Evolutionary conservation across 768 basidiomycete genomes (phyloP), one percentile per base, ranked within the genome.

Genomic region (Tulasnella sp.): DNA sequence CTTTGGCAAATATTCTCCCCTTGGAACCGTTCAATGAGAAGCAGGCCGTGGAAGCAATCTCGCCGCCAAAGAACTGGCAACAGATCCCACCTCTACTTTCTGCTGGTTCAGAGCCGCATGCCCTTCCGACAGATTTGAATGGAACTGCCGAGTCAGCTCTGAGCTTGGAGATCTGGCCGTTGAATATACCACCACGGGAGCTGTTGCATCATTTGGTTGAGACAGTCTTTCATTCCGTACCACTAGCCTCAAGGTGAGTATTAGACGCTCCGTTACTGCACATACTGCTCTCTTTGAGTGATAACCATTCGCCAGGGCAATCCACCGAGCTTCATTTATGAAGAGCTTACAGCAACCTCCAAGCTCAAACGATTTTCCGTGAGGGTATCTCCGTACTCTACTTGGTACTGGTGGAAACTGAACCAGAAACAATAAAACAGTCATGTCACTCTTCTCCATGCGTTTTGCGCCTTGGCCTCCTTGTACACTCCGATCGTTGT

Each of bases 251-350:
- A 17, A 53, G 50, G 34, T 38, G 15, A 38, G 34, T 15, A 38
- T 38, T 38, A 38, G 5, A n/a, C n/a, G n/a, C n/a, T n/a, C n/a
- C n/a, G n/a, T n/a, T n/a, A n/a, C n/a, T n/a, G n/a, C 15, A 38
- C 15, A 38, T 38, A 15, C 7, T 7, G 34, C 34, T 5, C 5
- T 7, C 34, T 15, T 61, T 38, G 7, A 7, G 34, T 5, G 34
- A 15, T 38, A 15, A 38, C 34, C 15, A 38, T 38, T 15, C 23
- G 24, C 2, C 21, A 53, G 50, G 34, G 19, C 61, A 4, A 30
- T 63, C 10, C 61, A 63, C n/a, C 44, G 34, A 19, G 61, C 61
- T 4, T 24, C 61, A 11, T 63, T 63, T 38, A 44, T 61, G 47
- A 21, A 24, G 4, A 11, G 24, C 15, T 11, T 61, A 23, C 23